Evolutionary conservation across 306 rosid species (phyloP).

Genomic region (Vigna radiata): DNA sequence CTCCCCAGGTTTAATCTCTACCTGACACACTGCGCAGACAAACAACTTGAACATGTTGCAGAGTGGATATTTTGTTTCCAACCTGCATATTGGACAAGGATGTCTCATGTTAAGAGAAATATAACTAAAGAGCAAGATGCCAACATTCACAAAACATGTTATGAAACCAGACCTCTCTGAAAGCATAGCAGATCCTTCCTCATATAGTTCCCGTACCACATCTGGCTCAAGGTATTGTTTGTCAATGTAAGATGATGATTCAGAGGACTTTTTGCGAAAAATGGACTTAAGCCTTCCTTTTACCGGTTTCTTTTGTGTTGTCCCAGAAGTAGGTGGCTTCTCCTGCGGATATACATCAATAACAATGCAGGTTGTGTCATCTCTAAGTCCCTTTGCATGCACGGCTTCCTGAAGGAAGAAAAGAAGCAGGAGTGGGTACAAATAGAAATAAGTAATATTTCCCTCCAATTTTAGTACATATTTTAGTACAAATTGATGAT

Average conservation of each 20-base stretch:
- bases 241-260: slow-evolving; percentile 77
- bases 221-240: slow-evolving; percentile 83
- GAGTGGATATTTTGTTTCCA: slow-evolving; percentile 91
- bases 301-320: slow-evolving; percentile 68
- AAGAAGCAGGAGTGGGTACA: slow-evolving; percentile 35
- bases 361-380: slow-evolving; percentile 96
- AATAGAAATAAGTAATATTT: neutral
- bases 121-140: slow-evolving; percentile 15
- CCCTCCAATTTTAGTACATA: too few species aligned
- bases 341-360: slow-evolving; percentile 85
- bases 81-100: slow-evolving; percentile 70
- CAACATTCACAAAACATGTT: slow-evolving; percentile 8
- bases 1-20: slow-evolving; percentile 90
- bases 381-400: slow-evolving; percentile 95
- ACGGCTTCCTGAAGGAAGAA: slow-evolving; percentile 75
- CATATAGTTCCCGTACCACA: slow-evolving; percentile 79
- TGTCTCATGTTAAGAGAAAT: slow-evolving; percentile 38
- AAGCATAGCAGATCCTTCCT: slow-evolving; percentile 98
- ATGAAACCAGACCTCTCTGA: slow-evolving; percentile 82
- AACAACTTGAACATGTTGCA: slow-evolving; percentile 99
- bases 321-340: slow-evolving; percentile 67
- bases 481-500: too few species aligned
- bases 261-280: slow-evolving; percentile 76
- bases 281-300: slow-evolving; percentile 85
- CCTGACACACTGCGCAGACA: slow-evolving; percentile 94